Base-by-base conservation (phyloP, 768 basidiomycete species). In the Hygrophorus pudorinus region DNA sequence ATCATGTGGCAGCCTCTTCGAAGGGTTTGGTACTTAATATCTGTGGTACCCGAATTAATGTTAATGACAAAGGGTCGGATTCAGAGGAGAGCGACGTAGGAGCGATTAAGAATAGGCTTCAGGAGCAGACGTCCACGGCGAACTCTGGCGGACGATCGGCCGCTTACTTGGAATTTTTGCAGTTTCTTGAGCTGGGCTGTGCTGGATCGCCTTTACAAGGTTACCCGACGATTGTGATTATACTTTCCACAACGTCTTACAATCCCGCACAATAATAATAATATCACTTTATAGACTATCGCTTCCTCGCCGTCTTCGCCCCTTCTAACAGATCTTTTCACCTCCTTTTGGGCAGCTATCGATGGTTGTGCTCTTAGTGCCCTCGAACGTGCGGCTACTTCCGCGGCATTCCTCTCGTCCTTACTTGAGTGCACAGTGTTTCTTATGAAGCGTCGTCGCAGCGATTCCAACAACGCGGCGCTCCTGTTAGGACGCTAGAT, bases 321-420 rank as follows among this genome's bases (percentile, higher is more conserved):
- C 34, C 63, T 57, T 41, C 57, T 82, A 2, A 51, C 65, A 2
- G 67, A 71, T 21, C 63, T 94, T 34, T 85, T 90, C 56, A 62
- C 68, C 1, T 76, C 87, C 0, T 79, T 97, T 53, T 96, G 92
- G 90, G 74, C 79, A 12, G 90, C 87, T 0, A 59, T 88, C 1
- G 79, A 85, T 41, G 75, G 76, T 5, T 73, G 77, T 17, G 78
- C 82, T 0, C 67, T 86, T 4, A 75, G 70, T 29, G 67, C 78
- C 0, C 67, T 82, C 8, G 68, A 79, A 39, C 69, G 77, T 5
- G 56, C 66, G 1, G 64, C 65, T 6, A 65, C 72, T 9, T 74
- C 74, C 4, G 71, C 78, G 0, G 79, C 86, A 8, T 85, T 91
- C 61, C 62, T 84, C 13, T 68, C 75, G 0, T 72, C 85, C 0